A percentile compares a stretch with the other conserved stretches of the same genome.
These are phyloP conservation scores for Euphrasia confusa DNA, from an alignment of 257 asterid species.

Conservation along the genomic window DNA sequence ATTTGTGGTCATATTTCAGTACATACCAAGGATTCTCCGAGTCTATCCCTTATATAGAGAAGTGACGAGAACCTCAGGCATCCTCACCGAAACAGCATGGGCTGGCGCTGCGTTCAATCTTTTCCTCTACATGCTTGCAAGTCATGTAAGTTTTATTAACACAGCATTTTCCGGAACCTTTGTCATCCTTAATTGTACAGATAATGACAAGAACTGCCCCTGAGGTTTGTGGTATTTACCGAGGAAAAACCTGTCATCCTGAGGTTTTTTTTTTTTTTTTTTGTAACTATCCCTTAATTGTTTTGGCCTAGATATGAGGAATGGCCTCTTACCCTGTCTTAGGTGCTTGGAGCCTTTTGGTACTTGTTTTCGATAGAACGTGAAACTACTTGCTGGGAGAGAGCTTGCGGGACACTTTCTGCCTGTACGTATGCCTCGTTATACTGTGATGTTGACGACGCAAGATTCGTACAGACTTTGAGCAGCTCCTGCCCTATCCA, in stretches of 20 bases:
- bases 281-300: too few relatives aligned
- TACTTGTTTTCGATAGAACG: slow-evolving; percentile 88
- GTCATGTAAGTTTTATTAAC: slow-evolving; percentile 55
- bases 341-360: slow-evolving; percentile 98
- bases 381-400: slow-evolving; percentile 81
- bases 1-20: slow-evolving; percentile 75
- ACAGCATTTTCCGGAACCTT: too few relatives aligned
- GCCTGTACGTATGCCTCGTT: slow-evolving; percentile 54
- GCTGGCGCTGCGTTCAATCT: slow-evolving; percentile 99
- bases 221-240: too few relatives aligned
- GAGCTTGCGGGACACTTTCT: slow-evolving; percentile 48
- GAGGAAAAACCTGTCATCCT: too few relatives aligned
- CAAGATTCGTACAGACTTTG: slow-evolving; percentile 32
- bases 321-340: slow-evolving; percentile 2
- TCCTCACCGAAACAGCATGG: slow-evolving; percentile 99
- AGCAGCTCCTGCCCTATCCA: slow-evolving; percentile 63
- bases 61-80: slow-evolving; percentile 98
- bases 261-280: too few relatives aligned
- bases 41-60: slow-evolving; percentile 86
- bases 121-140: slow-evolving; percentile 97
- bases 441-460: slow-evolving; percentile 44
- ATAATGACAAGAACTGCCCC: too few relatives aligned
- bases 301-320: too few relatives aligned
- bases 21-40: slow-evolving; percentile 86
- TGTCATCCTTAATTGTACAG: too few relatives aligned